Evolutionary conservation across 2,329 filamentous ascomycete species (phyloP).

Genomic region (Ascochyta fabae): DNA sequence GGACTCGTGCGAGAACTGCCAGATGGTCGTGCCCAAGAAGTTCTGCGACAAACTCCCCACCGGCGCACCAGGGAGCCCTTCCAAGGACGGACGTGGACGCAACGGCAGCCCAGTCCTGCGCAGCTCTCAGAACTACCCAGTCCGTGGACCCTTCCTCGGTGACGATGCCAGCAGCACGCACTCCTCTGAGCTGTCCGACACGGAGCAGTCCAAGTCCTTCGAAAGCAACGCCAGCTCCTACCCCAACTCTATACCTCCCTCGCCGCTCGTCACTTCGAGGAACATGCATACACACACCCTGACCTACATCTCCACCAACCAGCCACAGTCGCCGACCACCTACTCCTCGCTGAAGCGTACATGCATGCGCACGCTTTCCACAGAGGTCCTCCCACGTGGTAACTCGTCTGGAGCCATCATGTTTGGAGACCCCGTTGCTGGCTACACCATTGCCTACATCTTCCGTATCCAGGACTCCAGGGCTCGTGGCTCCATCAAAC

Average conservation of each 20-base stretch:
- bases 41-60: conserved; percentile 61
- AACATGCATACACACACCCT: conserved; percentile 60
- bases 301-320: conserved; percentile 64
- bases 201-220: conserved; percentile 48
- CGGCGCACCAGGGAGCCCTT: conserved; percentile 59
- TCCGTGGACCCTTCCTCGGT: conserved; percentile 49
- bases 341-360: conserved; percentile 64
- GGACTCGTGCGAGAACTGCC: conserved; percentile 65
- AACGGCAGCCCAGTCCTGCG: conserved; percentile 63
- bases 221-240: conserved; percentile 42
- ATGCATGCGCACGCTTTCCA: conserved; percentile 64
- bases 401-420: conserved; percentile 64
- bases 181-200: conserved; percentile 47
- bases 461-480: conserved; percentile 65
- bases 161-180: conserved; percentile 44
- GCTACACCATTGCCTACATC: conserved; percentile 66
- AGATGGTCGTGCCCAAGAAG: conserved; percentile 61
- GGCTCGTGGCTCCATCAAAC: conserved; percentile 62
- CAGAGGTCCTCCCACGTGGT: conserved; percentile 62
- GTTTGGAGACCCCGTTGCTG: conserved; percentile 62
- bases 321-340: conserved; percentile 59
- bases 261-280: conserved; percentile 51
- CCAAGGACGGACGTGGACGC: conserved; percentile 56
- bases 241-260: conserved; percentile 48
- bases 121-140: conserved; percentile 60